Percentiles rank a stretch among this genome's conserved stretches.
Evolutionary conservation across 2,329 filamentous ascomycete species (phyloP).

Genomic region (Ophiostoma himal-ulmi): DNA sequence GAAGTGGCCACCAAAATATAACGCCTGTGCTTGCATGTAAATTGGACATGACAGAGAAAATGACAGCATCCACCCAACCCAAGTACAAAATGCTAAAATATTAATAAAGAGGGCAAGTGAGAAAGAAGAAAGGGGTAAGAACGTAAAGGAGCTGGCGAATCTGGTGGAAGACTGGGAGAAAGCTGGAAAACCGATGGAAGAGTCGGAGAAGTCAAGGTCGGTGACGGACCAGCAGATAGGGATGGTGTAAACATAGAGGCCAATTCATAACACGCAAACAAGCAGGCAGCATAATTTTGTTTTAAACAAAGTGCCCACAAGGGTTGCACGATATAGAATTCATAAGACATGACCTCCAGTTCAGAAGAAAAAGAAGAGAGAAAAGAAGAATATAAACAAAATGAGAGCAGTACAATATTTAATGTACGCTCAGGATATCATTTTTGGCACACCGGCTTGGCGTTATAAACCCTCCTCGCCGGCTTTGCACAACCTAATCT

Average conservation of each 20-base stretch:
- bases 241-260: background rate
- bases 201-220: background rate
- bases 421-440: background rate
- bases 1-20: conserved; percentile 1
- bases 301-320: conserved; percentile 8
- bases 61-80: background rate
- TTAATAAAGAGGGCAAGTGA: background rate
- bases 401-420: background rate
- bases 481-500: conserved; percentile 94
- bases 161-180: background rate
- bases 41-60: background rate
- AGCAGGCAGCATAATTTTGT: conserved; percentile 12
- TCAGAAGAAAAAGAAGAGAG: background rate
- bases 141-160: background rate
- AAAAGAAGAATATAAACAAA: conserved; percentile 8
- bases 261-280: conserved; percentile 5
- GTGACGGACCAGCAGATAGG: background rate
- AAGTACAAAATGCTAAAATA: background rate
- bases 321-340: conserved; percentile 6
- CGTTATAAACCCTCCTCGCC: conserved; percentile 69
- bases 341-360: conserved; percentile 10
- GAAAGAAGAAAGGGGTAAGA: background rate
- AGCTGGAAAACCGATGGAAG: background rate
- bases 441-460: background rate
- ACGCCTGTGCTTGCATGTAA: conserved; percentile 5